Evolutionary conservation across 331 rosid genomes (phyloP).

Genomic region (Erythrophleum ivorense): DNA sequence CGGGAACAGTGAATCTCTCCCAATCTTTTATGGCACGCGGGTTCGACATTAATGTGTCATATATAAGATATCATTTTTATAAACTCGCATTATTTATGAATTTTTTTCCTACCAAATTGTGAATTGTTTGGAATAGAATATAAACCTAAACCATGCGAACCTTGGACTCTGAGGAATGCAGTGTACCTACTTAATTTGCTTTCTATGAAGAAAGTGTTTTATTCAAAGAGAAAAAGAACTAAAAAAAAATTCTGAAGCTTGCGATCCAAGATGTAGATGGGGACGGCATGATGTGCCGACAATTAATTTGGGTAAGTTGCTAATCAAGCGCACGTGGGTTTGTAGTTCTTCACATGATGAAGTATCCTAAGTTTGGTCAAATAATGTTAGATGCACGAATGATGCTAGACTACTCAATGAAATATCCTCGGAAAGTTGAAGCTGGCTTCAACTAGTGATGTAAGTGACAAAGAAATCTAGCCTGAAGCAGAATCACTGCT

Average conservation of each 20-base stretch:
- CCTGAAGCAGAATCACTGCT: neutral
- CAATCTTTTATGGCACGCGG: conserved; percentile 16
- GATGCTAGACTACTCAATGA: neutral
- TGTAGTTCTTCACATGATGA: neutral
- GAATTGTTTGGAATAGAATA: conserved; percentile 7
- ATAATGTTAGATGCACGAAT: conserved; percentile 2
- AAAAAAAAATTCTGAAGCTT: neutral
- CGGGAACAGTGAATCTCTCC: neutral
- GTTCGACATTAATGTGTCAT: neutral
- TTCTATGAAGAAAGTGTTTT: neutral
- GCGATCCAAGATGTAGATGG: neutral
- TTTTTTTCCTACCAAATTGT: neutral
- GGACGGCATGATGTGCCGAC: neutral
- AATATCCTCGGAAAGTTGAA: neutral
- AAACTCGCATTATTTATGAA: conserved; percentile 14
- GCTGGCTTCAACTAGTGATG: neutral
- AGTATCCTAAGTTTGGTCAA: neutral
- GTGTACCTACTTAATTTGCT: neutral
- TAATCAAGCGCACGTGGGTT: conserved; percentile 9
- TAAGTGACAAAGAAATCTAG: neutral
- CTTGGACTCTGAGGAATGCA: conserved; percentile 4
- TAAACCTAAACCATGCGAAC: neutral
- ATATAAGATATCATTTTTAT: neutral
- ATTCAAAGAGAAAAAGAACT: neutral
- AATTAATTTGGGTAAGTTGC: neutral